Percentiles rank a stretch among this genome's conserved stretches.
phyloP scores from a whole-genome alignment of 2,329 filamentous ascomycete species.

The Exophiala aquamarina region DNA sequence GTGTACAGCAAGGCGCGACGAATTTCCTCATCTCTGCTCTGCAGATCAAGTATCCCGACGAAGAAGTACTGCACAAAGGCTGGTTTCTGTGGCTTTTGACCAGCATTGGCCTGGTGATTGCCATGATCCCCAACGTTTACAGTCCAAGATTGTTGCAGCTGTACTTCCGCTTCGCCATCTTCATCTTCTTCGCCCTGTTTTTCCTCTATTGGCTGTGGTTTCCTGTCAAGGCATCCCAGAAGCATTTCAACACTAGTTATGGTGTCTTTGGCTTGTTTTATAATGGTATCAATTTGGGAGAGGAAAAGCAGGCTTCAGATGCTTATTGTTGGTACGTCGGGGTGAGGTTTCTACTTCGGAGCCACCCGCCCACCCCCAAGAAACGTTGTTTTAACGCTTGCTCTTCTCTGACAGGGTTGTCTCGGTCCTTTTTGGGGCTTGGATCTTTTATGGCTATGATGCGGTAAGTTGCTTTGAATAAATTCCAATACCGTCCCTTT shows the following conservation, averaged over 20 bases:
- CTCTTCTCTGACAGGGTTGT: constrained; percentile 26
- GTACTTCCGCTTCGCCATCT: constrained; percentile 40
- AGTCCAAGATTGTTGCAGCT: constrained; percentile 35
- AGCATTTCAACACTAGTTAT: constrained; percentile 35
- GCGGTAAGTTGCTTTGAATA: constrained; percentile 22
- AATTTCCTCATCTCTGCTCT: constrained; percentile 43
- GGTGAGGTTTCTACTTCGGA: too few species aligned
- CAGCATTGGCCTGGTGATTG: constrained; percentile 37
- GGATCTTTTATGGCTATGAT: constrained; percentile 40
- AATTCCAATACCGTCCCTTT: too few species aligned
- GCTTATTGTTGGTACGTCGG: constrained; percentile 36
- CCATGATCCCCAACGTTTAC: constrained; percentile 39
- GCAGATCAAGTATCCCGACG: constrained; percentile 39
- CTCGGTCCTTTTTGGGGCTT: constrained; percentile 37
- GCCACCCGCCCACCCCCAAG: too few species aligned
- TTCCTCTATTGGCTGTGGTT: constrained; percentile 43
- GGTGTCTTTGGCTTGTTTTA: constrained; percentile 39
- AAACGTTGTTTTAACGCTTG: too few species aligned
- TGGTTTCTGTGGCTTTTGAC: constrained; percentile 42
- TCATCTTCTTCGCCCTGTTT: constrained; percentile 39
- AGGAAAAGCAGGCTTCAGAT: constrained; percentile 36
- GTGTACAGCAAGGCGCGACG: constrained; percentile 41
- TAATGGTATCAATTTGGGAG: constrained; percentile 40
- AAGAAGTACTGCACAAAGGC: constrained; percentile 34
- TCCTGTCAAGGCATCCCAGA: constrained; percentile 35